These are phyloP conservation scores for Tuber magnatum DNA, from an alignment of 495 filamentous ascomycete genomes.

Conservation along the genomic window DNA sequence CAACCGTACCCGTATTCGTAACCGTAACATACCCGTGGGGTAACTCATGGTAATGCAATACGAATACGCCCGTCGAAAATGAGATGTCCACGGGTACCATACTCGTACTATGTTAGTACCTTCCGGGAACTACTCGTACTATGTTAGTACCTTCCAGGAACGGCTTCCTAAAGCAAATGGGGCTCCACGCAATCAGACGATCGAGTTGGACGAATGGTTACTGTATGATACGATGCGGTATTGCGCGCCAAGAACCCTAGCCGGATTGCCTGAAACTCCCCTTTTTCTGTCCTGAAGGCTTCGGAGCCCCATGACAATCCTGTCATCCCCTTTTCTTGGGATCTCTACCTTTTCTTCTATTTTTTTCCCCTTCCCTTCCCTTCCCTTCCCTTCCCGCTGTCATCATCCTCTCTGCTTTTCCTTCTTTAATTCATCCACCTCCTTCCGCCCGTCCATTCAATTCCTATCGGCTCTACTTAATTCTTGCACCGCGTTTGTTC, in stretches of 20 bases:
- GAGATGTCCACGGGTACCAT: not conserved
- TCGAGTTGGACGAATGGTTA: not conserved
- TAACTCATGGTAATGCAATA: not conserved
- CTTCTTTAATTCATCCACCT: not conserved
- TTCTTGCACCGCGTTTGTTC: not conserved
- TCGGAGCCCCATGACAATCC: not conserved
- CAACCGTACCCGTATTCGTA: not conserved
- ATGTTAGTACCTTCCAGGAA: not conserved
- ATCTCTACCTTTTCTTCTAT: slow-evolving; percentile 12
- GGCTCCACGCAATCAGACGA: not conserved
- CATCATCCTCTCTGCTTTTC: not conserved
- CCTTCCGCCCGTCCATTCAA: not conserved
- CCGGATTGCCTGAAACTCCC: not conserved
- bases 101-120: too few species aligned
- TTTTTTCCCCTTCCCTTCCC: slow-evolving; percentile 13
- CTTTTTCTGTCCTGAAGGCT: not conserved
- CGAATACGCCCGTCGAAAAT: not conserved
- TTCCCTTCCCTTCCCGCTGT: not conserved
- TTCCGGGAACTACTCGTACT: too few species aligned
- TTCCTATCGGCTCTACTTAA: not conserved
- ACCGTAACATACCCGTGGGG: not conserved
- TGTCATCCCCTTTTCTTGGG: slow-evolving; percentile 15
- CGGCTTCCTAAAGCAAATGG: not conserved
- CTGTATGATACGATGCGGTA: too few species aligned
- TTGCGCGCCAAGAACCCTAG: not conserved